Base-by-base conservation (phyloP, 495 filamentous ascomycete species). In the Acidomyces sp. region DNA sequence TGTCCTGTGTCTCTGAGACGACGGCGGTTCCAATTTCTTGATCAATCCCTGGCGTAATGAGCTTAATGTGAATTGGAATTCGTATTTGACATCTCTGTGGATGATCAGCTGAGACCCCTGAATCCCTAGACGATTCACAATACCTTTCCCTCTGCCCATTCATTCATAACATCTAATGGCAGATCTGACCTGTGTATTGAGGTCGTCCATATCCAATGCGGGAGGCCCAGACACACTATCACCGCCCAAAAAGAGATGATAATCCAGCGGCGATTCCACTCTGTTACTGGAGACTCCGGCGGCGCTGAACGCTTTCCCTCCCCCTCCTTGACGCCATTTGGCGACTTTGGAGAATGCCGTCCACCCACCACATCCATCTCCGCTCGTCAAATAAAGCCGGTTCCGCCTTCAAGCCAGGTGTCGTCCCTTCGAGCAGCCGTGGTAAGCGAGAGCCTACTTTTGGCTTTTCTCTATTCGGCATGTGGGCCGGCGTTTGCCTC, bases 191-290 rank as follows among this genome's bases (percentile, higher is more conserved):
- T 75, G 63, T 95, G 85, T 51, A 96, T 90, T 0, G 83, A 79
- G 0, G 92, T 96, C n/a, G 90, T 96, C 57, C 77, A 76, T 76
- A 84, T 85, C 90, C 90, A 97, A 76, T 93, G 78, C 49, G 90
- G 90, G 45, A 96, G 61, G 13, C 90, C 92, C 13, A 96, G 65
- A 23, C 80, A 72, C 18, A 93, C 56, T 10, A 92, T 84, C 12
- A 94, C 76, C 15, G 72, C 65, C 92, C 90, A 96, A 54, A 96
- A 96, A 4, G 90, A 86, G 36, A 82, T 59, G 51, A 97, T 78
- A 32, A 96, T 50, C 22, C 25, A 25, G 18, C 46, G 50, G 22
- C 50, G 50, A 6, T 45, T 53, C 41, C 41, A 43, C 25, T 27
- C 24, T 6, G 23, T 6, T 1, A 20, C 15, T 4, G 37, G 18